Evolutionary conservation across 345 rosid species (phyloP).

Genomic region (Brassica cretica): DNA sequence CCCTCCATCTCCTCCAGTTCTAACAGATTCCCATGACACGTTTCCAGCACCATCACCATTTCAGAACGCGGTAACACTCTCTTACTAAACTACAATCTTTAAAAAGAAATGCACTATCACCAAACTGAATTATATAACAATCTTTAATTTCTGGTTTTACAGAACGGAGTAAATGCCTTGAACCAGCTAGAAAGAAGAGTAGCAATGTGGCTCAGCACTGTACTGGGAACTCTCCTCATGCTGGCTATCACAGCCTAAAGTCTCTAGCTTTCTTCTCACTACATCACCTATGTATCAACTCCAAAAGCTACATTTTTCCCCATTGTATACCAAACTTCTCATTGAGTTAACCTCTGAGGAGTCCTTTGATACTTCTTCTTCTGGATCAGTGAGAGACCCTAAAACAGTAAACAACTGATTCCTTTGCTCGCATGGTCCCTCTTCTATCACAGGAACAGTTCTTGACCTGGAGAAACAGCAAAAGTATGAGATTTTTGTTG

Average conservation of each 20-base stretch:
- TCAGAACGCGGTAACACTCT: slow-evolving; percentile 52
- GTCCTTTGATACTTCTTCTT: slow-evolving; percentile 29
- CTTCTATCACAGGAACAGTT: slow-evolving; percentile 25
- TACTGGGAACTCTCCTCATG: slow-evolving; percentile 50
- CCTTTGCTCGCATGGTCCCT: slow-evolving; percentile 34
- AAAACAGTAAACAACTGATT: slow-evolving; percentile 40
- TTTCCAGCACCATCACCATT: slow-evolving; percentile 83
- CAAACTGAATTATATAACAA: not conserved
- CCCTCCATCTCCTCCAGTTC: slow-evolving; percentile 83
- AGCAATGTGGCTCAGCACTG: slow-evolving; percentile 52
- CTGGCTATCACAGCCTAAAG: slow-evolving; percentile 48
- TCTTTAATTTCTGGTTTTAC: slow-evolving; percentile 25
- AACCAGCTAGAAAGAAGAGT: slow-evolving; percentile 46
- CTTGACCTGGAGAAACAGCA: slow-evolving; percentile 33
- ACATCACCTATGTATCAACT: slow-evolving; percentile 29
- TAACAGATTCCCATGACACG: slow-evolving; percentile 55
- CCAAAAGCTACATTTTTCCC: slow-evolving; percentile 11
- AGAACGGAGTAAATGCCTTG: slow-evolving; percentile 62
- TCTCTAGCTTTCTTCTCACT: slow-evolving; percentile 34
- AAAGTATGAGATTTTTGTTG: not conserved
- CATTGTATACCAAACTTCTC: slow-evolving; percentile 8
- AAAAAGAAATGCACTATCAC: not conserved
- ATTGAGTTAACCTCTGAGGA: slow-evolving; percentile 10
- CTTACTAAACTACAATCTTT: not conserved
- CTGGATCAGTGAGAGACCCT: slow-evolving; percentile 44